Evolutionary conservation across 1,284 basidiomycete genomes (phyloP).

Genomic region (Thecaphora frezii): DNA sequence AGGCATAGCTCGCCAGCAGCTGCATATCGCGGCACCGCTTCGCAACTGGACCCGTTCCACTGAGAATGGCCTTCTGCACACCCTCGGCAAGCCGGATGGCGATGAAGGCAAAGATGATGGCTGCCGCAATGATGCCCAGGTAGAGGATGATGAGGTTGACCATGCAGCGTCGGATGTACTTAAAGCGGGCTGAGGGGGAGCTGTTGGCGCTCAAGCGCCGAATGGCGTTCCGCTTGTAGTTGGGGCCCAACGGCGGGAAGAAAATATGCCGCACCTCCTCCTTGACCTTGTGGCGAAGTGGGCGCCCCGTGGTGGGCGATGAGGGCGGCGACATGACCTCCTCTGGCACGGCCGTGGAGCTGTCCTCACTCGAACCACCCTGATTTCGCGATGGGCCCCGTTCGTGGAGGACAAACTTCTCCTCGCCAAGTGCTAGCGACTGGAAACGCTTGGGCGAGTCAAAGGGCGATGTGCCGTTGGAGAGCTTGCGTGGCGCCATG

Average conservation of each 20-base stretch:
- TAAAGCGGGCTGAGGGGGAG: slow-evolving; percentile 25
- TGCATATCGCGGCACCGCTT: slow-evolving; percentile 8
- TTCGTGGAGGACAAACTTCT: too few species aligned
- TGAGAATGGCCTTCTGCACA: slow-evolving; percentile 24
- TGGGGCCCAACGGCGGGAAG: slow-evolving; percentile 15
- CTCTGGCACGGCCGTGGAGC: slow-evolving; percentile 4
- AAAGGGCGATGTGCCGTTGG: too few species aligned
- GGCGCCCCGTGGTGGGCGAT: slow-evolving; percentile 1
- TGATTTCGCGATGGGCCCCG: too few species aligned
- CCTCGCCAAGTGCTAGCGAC: slow-evolving; percentile 16
- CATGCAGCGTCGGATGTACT: slow-evolving; percentile 42
- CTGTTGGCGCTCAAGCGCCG: not conserved
- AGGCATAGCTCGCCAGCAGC: slow-evolving; percentile 16
- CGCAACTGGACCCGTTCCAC: slow-evolving; percentile 8
- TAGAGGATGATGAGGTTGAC: slow-evolving; percentile 44
- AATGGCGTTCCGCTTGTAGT: slow-evolving; percentile 2
- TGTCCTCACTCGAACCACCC: not conserved
- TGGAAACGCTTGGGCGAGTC: slow-evolving; percentile 6
- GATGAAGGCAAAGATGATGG: slow-evolving; percentile 23
- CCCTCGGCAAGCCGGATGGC: slow-evolving; percentile 26
- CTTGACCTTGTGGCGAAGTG: not conserved
- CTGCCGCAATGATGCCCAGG: slow-evolving; percentile 39
- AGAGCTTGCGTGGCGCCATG: too few species aligned
- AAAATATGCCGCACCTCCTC: slow-evolving; percentile 10
- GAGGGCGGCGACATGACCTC: slow-evolving; percentile 7